These are phyloP conservation scores for Candida nonsorbophila DNA, from an alignment of 805 yeast species.

Conservation along the genomic window DNA sequence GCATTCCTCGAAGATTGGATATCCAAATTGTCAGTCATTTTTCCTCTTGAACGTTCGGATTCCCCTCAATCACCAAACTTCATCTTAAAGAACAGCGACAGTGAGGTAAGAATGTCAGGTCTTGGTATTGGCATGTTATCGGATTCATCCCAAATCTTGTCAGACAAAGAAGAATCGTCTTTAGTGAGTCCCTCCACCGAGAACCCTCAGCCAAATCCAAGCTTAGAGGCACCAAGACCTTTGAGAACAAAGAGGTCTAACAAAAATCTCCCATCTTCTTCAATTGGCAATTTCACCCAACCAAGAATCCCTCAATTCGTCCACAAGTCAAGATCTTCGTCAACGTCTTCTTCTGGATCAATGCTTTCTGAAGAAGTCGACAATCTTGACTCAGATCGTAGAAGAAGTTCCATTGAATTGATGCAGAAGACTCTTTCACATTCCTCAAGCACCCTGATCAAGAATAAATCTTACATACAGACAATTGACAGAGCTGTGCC, in stretches of 20 bases:
- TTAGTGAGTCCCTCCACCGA: background rate
- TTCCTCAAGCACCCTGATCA: background rate
- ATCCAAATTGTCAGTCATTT: constrained; percentile 23
- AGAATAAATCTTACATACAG: no score
- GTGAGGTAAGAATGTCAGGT: constrained; percentile 19
- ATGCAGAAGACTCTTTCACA: background rate
- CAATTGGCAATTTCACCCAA: constrained; percentile 6
- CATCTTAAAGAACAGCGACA: constrained; percentile 13
- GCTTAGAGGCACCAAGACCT: background rate
- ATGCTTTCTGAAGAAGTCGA: no score
- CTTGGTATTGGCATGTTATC: constrained; percentile 26
- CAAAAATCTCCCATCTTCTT: constrained; percentile 2
- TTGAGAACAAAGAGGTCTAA: background rate
- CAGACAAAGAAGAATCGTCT: background rate
- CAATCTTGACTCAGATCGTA: constrained; percentile 4
- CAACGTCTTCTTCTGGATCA: constrained; percentile 11
- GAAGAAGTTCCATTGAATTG: background rate
- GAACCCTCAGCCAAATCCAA: background rate
- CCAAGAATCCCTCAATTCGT: constrained; percentile 9
- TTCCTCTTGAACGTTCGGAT: constrained; percentile 23
- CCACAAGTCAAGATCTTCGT: constrained; percentile 5
- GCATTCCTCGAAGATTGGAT: constrained; percentile 23
- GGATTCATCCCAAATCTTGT: constrained; percentile 3
- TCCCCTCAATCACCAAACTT: constrained; percentile 16
- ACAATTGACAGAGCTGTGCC: no score